Evolutionary conservation across 1,284 basidiomycete genomes (phyloP).

Genomic region (Cerioporus squamosus): DNA sequence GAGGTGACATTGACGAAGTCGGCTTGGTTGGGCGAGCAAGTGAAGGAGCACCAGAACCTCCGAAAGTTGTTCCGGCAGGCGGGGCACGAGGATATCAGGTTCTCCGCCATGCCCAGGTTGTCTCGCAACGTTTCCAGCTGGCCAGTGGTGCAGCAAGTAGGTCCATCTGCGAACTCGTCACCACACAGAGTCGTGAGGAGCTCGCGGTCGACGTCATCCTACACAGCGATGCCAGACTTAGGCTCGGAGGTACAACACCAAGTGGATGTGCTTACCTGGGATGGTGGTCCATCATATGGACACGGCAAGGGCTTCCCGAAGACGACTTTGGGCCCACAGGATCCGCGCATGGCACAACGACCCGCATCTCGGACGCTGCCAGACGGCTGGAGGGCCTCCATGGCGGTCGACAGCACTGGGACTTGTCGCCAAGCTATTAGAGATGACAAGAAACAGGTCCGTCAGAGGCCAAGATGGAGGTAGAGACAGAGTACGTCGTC

Average conservation of each 20-base stretch:
- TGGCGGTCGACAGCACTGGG: not conserved
- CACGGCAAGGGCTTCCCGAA: slow-evolving; percentile 85
- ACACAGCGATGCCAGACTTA: slow-evolving; percentile 11
- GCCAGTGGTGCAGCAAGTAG: slow-evolving; percentile 82
- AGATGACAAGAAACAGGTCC: not conserved
- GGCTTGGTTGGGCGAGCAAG: slow-evolving; percentile 90
- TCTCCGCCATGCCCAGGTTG: slow-evolving; percentile 84
- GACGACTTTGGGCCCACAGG: slow-evolving; percentile 79
- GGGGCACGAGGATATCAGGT: slow-evolving; percentile 88
- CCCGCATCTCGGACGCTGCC: slow-evolving; percentile 35
- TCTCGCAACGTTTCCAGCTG: slow-evolving; percentile 82
- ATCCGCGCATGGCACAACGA: slow-evolving; percentile 76
- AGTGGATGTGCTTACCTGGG: slow-evolving; percentile 53
- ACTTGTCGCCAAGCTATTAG: not conserved
- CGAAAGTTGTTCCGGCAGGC: slow-evolving; percentile 98
- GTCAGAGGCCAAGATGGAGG: not conserved
- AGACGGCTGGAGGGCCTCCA: slow-evolving; percentile 22
- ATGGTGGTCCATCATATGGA: slow-evolving; percentile 79
- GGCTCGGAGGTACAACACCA: not conserved
- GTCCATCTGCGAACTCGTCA: slow-evolving; percentile 66
- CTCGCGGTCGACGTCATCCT: slow-evolving; percentile 51
- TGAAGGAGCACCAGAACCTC: slow-evolving; percentile 94
- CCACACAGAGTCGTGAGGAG: slow-evolving; percentile 83
- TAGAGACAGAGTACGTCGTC: not conserved
- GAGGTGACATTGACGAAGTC: slow-evolving; percentile 83